A percentile compares a stretch with the other conserved stretches of the same genome.
phyloP scores from a whole-genome alignment of 768 basidiomycete genomes.

The Tricholoma flavovirens region DNA sequence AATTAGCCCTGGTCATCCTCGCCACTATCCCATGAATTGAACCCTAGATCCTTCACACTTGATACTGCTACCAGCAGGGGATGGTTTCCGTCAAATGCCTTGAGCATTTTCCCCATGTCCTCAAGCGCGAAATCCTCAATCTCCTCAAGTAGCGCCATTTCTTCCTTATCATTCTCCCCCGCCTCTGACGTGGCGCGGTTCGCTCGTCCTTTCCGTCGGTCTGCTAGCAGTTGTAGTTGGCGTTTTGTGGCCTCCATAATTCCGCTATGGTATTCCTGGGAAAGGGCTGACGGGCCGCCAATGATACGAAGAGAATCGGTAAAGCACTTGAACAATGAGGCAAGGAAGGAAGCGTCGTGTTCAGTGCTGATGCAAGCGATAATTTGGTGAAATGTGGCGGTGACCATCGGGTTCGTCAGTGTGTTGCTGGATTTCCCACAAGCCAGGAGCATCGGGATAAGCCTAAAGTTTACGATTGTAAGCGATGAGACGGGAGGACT shows the following conservation, averaged over 20 bases:
- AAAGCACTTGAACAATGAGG: conserved; percentile 69
- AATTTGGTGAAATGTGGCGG: conserved; percentile 61
- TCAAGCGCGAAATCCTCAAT: conserved; percentile 80
- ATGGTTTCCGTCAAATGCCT: conserved; percentile 51
- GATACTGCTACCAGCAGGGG: conserved; percentile 63
- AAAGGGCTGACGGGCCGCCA: conserved; percentile 47
- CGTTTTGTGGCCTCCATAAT: conserved; percentile 66
- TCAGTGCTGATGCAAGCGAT: conserved; percentile 61
- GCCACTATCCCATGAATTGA: conserved; percentile 44
- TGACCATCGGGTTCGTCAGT: conserved; percentile 62
- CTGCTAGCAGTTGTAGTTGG: conserved; percentile 65
- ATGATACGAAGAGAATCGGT: conserved; percentile 55
- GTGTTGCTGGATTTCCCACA: conserved; percentile 63
- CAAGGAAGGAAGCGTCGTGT: conserved; percentile 69
- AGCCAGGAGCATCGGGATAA: conserved; percentile 64
- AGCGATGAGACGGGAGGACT: background rate
- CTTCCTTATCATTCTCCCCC: conserved; percentile 49
- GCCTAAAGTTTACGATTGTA: conserved; percentile 32
- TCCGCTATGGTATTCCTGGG: conserved; percentile 46
- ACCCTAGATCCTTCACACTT: conserved; percentile 66
- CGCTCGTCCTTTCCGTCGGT: conserved; percentile 54
- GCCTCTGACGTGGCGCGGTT: conserved; percentile 25
- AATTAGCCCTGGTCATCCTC: conserved; percentile 29
- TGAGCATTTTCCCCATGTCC: conserved; percentile 67
- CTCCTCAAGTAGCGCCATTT: conserved; percentile 69